Conservation (phyloP, 805 yeast species). For the Monosporozyma unispora region DNA sequence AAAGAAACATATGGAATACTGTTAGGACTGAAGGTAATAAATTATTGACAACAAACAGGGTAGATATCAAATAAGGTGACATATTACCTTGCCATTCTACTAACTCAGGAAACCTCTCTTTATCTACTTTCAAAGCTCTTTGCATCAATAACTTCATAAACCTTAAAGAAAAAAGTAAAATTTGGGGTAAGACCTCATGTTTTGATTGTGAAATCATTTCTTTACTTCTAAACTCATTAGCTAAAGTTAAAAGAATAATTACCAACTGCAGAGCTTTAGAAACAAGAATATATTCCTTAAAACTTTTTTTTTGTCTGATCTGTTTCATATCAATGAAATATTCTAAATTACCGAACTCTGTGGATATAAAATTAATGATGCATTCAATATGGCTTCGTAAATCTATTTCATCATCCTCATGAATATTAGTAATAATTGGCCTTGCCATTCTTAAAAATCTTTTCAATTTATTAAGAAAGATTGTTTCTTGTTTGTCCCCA, state of each 20-base stretch:
- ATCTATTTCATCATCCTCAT: slow-evolving; percentile 5
- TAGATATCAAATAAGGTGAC: slow-evolving; percentile 14
- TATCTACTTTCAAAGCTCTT: slow-evolving; percentile 12
- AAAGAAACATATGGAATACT: slow-evolving; percentile 7
- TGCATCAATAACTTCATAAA: slow-evolving; percentile 9
- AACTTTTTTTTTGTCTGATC: background rate
- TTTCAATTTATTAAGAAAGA: slow-evolving; percentile 10
- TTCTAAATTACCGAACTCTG: background rate
- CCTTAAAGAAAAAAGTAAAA: slow-evolving; percentile 12
- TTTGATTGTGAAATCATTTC: slow-evolving; percentile 1
- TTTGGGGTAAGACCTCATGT: slow-evolving; percentile 8
- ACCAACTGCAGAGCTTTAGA: slow-evolving; percentile 2
- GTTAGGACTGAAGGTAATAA: background rate
- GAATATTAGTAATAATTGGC: slow-evolving; percentile 11
- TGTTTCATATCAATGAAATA: background rate
- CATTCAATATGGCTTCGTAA: slow-evolving; percentile 1
- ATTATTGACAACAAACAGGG: background rate
- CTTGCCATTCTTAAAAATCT: slow-evolving; percentile 13
- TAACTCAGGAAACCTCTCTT: slow-evolving; percentile 10
- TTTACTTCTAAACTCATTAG: slow-evolving; percentile 5
- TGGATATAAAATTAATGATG: slow-evolving; percentile 4
- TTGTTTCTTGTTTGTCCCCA: slow-evolving; percentile 2
- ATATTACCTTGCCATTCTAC: slow-evolving; percentile 2
- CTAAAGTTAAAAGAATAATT: slow-evolving; percentile 9
- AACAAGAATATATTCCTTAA: background rate